phyloP scores from a whole-genome alignment of 1,284 basidiomycete species.

The Cystobasidium slooffiae region DNA sequence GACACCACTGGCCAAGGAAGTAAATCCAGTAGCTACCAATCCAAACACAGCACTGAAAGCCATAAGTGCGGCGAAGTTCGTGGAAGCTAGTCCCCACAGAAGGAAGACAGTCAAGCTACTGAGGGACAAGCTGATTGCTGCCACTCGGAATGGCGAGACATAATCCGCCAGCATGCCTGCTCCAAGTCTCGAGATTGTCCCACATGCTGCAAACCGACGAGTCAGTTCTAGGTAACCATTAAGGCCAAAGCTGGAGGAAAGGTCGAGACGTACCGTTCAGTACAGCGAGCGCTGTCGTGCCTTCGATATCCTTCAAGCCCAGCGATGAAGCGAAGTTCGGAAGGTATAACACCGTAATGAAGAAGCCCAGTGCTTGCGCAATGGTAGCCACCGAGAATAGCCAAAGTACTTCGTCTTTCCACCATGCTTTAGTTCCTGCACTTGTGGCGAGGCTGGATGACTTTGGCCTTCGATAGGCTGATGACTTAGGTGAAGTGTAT shows the following conservation, averaged over 20 bases:
- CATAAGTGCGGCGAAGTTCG: conserved; percentile 19
- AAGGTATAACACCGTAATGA: conserved; percentile 33
- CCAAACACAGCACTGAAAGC: conserved; percentile 34
- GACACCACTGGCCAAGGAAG: conserved; percentile 30
- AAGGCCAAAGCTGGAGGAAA: background rate
- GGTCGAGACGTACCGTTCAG: conserved; percentile 16
- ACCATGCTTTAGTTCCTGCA: conserved; percentile 12
- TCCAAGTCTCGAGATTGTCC: conserved; percentile 24
- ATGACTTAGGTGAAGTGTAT: conserved; percentile 24
- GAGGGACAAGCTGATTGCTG: conserved; percentile 19
- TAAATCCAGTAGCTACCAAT: conserved; percentile 32
- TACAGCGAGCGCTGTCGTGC: conserved; percentile 19
- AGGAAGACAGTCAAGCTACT: conserved; percentile 34
- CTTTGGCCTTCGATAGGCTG: conserved; percentile 4
- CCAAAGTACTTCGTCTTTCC: conserved; percentile 30
- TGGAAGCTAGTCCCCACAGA: conserved; percentile 31
- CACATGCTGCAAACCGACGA: conserved; percentile 2
- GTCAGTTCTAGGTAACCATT: background rate
- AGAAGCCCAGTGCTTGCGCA: conserved; percentile 27
- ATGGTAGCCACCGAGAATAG: conserved; percentile 25
- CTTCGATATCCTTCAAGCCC: conserved; percentile 23
- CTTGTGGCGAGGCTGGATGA: background rate
- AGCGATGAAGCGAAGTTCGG: conserved; percentile 30
- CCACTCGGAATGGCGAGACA: conserved; percentile 20
- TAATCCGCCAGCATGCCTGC: conserved; percentile 23